Evolutionary conservation across 202 grass and related monocot genomes (phyloP), one percentile per base, ranked within the genome.

Genomic region (Zizania palustris): DNA sequence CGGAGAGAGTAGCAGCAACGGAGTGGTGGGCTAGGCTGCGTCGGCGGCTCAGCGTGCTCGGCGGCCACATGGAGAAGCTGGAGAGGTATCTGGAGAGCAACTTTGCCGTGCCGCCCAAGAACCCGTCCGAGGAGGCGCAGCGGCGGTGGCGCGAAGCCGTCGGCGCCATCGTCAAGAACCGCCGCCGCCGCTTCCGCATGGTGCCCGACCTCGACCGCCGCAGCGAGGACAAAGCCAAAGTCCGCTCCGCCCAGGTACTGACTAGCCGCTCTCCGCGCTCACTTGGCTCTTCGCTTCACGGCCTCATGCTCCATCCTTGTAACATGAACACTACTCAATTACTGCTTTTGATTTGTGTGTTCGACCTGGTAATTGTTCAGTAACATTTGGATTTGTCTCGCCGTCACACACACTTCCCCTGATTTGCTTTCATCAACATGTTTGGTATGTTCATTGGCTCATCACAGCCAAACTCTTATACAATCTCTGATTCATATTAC

Each of bases 41-140:
- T 18, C 16, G 0, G 16, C 28, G 28, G 2, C 28, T 28, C 28
- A 28, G 11, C 46, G 63, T 19, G 72, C 37, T 33, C 46, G 15
- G 13, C 48, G 48, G 48, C 15, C 15, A 0, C 5, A 85, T 75
- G 83, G 85, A 86, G 43, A 14, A 67, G 44, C 75, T 87, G 38
- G 80, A 91, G 5, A 84, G 55, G 21, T 85, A 77, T 20, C 80
- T 95, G 73, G 45, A 65, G 62, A 64, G 85, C 11, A 4, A 86
- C 77, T 95, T 95, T 69, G 44, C 87, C 0, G 14, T 95, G 14
- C 86, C 92, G 67, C 1, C 86, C 39, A 95, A 91, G 92, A 80
- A 95, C 60, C 77, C 81, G 4, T 85, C 88, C 7, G 88, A 87
- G 77, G 88, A 86, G 75, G 86, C 44, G 21, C 88, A 65, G 73